Base-by-base conservation (phyloP, 2,329 filamentous ascomycete species). In the Hypoxylon sp. region DNA sequence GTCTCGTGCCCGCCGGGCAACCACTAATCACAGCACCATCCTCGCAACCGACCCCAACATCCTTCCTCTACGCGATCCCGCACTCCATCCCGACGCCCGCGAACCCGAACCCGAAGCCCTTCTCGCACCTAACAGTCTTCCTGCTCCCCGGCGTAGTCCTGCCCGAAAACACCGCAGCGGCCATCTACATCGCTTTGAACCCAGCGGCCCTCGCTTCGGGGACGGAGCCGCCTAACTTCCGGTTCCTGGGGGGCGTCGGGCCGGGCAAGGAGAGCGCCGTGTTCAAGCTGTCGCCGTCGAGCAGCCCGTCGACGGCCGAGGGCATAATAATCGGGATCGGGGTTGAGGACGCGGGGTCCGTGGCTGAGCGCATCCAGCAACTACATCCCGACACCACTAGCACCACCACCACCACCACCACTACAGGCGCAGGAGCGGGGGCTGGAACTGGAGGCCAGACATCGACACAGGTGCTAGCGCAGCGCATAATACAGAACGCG, bases 401-500 rank as follows among this genome's bases (percentile, higher is more conserved):
- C 75, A 26, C 2, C 26, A 6, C 19, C 3, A 22, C 19, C 19
- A 22, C 26, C 75, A 26, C 26, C 26, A 6, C 26, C 75, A 26
- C 26, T 3, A 6, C 26, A 26, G 26, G 26, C 26, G 26, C 26
- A 26, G 50, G 13, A 6, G 19, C 19, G 3, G 31, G 17, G n/a
- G 6, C 10, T 11, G 55, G 31, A 17, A 44, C 11, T 2, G 55
- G 31, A 8, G 22, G 10, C 0, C 13, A 66, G 75, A 84, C 89
- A 1, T 85, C 87, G n/a, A 96, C 94, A 0, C 89, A 93, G 71
- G 83, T 94, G 1, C 85, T 99, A 24, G 96, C 96, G 31, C 94
- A 98, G 81, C 86, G 93, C 70, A 98, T 99, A 74, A 98, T 99
- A 75, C 92, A 93, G 75, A 97, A 98, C 80, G 96, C 95, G 13